Evolutionary conservation across 2,329 filamentous ascomycete species (phyloP).

Genomic region (Colletotrichum caudatum): DNA sequence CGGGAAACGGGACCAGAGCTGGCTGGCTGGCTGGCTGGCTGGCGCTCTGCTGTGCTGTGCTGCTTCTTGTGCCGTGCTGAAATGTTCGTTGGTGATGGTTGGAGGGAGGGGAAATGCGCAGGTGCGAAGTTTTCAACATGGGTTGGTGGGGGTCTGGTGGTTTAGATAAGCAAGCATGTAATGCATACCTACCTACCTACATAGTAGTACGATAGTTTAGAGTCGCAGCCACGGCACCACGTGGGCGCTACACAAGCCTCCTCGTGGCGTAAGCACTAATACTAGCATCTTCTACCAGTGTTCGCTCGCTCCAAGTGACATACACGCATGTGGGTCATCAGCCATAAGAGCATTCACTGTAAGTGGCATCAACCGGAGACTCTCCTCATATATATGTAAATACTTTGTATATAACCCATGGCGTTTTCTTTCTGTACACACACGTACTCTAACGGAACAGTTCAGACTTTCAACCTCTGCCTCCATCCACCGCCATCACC

Average conservation of each 20-base stretch:
- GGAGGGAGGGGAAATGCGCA: slow-evolving; percentile 47
- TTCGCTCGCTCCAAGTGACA: neutral
- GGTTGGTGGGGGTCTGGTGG: neutral
- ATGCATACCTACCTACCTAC: no score
- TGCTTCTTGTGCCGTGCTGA: slow-evolving; percentile 44
- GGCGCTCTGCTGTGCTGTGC: slow-evolving; percentile 7
- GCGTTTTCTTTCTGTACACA: neutral
- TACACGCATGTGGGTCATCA: neutral
- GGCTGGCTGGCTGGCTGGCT: neutral
- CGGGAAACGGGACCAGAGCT: slow-evolving; percentile 22
- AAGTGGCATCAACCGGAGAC: neutral
- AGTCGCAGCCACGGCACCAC: neutral
- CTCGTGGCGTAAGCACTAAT: neutral
- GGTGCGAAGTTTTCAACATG: slow-evolving; percentile 45
- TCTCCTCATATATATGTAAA: neutral
- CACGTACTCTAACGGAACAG: neutral
- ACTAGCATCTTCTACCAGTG: neutral
- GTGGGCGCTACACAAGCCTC: neutral
- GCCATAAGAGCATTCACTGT: neutral
- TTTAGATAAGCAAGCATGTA: slow-evolving; percentile 2
- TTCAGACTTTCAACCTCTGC: neutral
- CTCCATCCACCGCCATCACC: neutral
- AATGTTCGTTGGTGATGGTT: slow-evolving; percentile 46
- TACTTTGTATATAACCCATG: neutral
- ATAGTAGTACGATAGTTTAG: no score